Base-by-base conservation (phyloP, 2,329 filamentous ascomycete genomes). In the Periconia sp. region DNA sequence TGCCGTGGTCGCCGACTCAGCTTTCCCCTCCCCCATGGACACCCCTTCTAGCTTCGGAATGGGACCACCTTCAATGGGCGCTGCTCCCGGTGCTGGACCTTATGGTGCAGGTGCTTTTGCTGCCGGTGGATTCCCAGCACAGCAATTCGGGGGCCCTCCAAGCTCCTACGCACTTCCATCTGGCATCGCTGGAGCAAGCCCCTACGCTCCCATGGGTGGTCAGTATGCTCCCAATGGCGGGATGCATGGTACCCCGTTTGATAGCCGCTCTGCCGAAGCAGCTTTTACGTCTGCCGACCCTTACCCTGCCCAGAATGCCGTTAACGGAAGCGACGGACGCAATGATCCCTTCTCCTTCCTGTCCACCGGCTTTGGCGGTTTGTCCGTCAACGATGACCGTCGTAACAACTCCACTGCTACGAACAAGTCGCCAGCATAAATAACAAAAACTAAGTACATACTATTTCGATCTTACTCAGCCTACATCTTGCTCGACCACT, bases 1-100 rank as follows among this genome's bases (percentile, higher is more conserved):
- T 54, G 92, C 93, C 15, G 90, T 99, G 47, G 91, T 97, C 53
- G 93, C 93, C 30, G 94, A 97, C 74, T 93, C 92, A 40, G 91
- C 90, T 42, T 96, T 94, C 76, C 89, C 91, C 14, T 92, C 91
- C 11, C 88, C 90, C 18, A 96, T 97, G 89, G 92, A 96, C 58
- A 86, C 89, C 46, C 85, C 89, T 1, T 89, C 90, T 30, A 87
- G 86, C 70, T 96, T 93, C 70, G 86, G 86, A 64, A 94, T 95
- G 89, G 89, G 86, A 49, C 90, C 91, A 54, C 89, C 86, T 51
- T 92, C 90, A n/a, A 95, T 97, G 86, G 85, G 85, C 48, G 91
- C 89, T 59, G 92, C 73, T 49, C 77, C 76, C 48, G 91, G 89
- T 44, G 76, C 75, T 56, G 91, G 89, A 10, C 90, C 90, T 13